A percentile compares a stretch with the other conserved stretches of the same genome.
Evolutionary conservation across 805 yeast genomes (phyloP).

Genomic region (Saturnispora dispora): DNA sequence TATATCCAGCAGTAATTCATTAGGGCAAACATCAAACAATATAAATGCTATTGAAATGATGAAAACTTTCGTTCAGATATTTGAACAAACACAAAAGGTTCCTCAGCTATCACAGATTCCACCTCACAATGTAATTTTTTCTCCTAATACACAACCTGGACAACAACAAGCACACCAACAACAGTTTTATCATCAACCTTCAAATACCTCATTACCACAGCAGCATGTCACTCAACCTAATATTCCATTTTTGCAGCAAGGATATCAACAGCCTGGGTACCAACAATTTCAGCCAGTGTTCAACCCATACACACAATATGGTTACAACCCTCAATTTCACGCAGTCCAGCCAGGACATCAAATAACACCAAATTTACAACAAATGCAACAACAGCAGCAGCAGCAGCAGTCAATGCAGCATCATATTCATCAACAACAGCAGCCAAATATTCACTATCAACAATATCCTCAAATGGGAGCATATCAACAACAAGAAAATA

Average conservation of each 20-base stretch:
- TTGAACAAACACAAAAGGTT: conserved; percentile 10
- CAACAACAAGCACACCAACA: conserved; percentile 16
- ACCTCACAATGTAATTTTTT: conserved; percentile 14
- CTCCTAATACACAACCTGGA: conserved; percentile 13
- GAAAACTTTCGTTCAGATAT: conserved; percentile 13
- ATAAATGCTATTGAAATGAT: conserved; percentile 8
- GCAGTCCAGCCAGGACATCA: background rate
- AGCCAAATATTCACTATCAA: background rate
- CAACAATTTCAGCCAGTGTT: conserved; percentile 5
- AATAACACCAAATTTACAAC: background rate
- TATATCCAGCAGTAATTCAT: background rate
- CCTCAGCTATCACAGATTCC: conserved; percentile 1
- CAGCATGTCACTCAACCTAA: background rate
- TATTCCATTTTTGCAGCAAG: background rate
- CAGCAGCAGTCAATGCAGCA: conserved; percentile 8
- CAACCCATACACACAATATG: conserved; percentile 2
- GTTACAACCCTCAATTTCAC: background rate
- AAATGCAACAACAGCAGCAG: conserved; percentile 16
- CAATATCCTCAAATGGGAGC: background rate
- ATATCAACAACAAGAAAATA: conserved; percentile 14
- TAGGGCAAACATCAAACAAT: background rate
- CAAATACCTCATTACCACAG: background rate
- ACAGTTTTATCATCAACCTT: conserved; percentile 11
- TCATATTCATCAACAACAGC: conserved; percentile 14
- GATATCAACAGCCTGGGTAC: background rate